Evolutionary conservation across 768 basidiomycete species (phyloP).

Genomic region (Leccinum truebloodii): DNA sequence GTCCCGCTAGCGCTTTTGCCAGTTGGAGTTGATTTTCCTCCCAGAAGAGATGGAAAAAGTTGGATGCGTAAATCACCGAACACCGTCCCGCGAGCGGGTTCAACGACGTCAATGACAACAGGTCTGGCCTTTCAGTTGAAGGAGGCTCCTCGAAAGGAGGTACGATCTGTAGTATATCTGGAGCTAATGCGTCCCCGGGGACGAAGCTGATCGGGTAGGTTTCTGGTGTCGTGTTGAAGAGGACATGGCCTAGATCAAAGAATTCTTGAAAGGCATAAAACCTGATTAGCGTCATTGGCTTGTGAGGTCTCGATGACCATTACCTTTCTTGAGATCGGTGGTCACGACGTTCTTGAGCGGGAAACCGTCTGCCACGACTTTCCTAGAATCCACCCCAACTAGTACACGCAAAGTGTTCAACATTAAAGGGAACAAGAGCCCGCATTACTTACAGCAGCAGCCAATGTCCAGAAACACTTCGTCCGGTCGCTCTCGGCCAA

Average conservation of each 20-base stretch:
- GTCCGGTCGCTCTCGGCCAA: conserved; percentile 37
- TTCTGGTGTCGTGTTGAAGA: conserved; percentile 56
- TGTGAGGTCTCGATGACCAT: not conserved
- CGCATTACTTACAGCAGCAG: conserved; percentile 40
- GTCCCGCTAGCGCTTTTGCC: conserved; percentile 32
- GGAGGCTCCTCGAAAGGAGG: conserved; percentile 32
- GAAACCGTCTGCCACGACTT: conserved; percentile 43
- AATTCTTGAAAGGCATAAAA: conserved; percentile 40
- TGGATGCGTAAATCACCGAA: conserved; percentile 49
- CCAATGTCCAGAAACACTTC: conserved; percentile 47
- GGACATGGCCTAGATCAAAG: conserved; percentile 57
- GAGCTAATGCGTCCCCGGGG: conserved; percentile 55
- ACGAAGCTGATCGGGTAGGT: conserved; percentile 55
- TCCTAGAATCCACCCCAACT: conserved; percentile 39
- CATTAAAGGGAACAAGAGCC: not conserved
- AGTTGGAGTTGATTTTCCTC: conserved; percentile 30
- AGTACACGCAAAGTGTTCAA: not conserved
- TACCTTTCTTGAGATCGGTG: conserved; percentile 42
- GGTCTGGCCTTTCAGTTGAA: conserved; percentile 23
- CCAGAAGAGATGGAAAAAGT: conserved; percentile 46
- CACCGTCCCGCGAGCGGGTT: conserved; percentile 49
- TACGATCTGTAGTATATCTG: conserved; percentile 38
- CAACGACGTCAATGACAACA: conserved; percentile 43
- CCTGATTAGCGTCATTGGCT: not conserved
- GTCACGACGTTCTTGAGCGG: conserved; percentile 40